Base-by-base conservation (phyloP, 2,329 filamentous ascomycete genomes). In the Diplodia corticola region DNA sequence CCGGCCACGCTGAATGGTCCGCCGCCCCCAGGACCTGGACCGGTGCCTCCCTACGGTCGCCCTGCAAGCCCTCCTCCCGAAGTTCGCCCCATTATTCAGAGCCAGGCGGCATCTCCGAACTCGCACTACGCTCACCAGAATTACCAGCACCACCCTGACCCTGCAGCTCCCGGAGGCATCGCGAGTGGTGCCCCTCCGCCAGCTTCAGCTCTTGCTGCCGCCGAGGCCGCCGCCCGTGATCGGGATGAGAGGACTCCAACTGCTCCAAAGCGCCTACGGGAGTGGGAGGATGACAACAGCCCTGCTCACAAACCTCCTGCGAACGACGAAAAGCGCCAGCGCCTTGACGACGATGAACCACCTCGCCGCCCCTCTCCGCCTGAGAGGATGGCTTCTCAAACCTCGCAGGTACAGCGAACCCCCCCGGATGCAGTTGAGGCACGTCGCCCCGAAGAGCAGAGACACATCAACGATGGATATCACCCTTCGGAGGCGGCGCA, bases 401-500 rank as follows among this genome's bases (percentile, higher is more conserved):
- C 50, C 20, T 82, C 82, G 4, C 92, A 92, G 10, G 91, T 92
- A 70, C 90, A 91, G 65, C 91, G 92, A 66, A 92, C 90, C 75
- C 93, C 92, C 9, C 91, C 90, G 0, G 65, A 67, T 20, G 90
- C 92, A 73, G 82, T 82, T 57, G 88, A 90, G 65, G 80, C 83
- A 67, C 85, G 87, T 30, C 85, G 88, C 40, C 79, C 84, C 66
- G 88, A 90, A 55, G 80, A 80, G 12, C 85, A 90, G 71, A 90
- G 91, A 61, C 88, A 91, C 65, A 86, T 85, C 35, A 89, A 88
- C 69, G 91, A 95, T 63, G 89, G 85, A 65, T 97, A 97, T 73
- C 92, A 97, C 76, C 93, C 94, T 4, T 97, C 93, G 0, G 93
- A 97, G 77, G 92, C 92, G 64, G 93, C 93, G 2, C 93, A 97